Evolutionary conservation across 371 early-diverging fungal genomes (phyloP), one percentile per base, ranked within the genome.

Genomic region (Mucor sp.): DNA sequence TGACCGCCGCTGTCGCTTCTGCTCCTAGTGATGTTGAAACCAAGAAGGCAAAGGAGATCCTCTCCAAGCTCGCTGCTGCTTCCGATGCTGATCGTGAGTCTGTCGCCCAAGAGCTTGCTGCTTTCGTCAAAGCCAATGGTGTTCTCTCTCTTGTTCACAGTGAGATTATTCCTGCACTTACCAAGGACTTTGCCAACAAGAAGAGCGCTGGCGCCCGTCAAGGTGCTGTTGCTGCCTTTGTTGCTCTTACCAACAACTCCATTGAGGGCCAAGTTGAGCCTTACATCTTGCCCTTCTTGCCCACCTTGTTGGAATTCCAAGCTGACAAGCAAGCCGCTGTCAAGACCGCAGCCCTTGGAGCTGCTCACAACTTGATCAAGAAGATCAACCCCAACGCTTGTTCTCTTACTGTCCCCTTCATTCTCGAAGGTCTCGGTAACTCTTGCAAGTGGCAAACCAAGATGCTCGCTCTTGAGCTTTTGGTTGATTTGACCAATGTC

Each of bases 361-460:
- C 90, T 44, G 83, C 85, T 44, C 79, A 75, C 41, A 80, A 82
- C 25, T 67, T 91, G 43, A 62, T 86, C 66, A 74, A 67, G 30
- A 77, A 77, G 48, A 74, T 86, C 64, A 85, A 86, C 6, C 81
- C 88, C 9, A 74, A 85, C 59, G 84, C 89, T 37, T 81, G 86
- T 35, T 72, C 75, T 21, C 71, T 79, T 55, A 68, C 89, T 15
- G 72, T 91, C 15, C 91, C 91, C 17, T 61, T 77, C 48, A 75
- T 91, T 35, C 79, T 83, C 43, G 84, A 87, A 21, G 82, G 77
- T 67, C 83, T 89, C 68, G 78, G 71, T 60, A 85, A 89, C 74
- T 84, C 87, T 50, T 87, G 85, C 67, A 92, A 92, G 74, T 92
- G 92, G 92, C 92, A 91, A 74, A 87, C 90, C 60, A 88, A 89